Evolutionary conservation across 148 eudicot species (phyloP).

Genomic region (Rhododendron henanense): DNA sequence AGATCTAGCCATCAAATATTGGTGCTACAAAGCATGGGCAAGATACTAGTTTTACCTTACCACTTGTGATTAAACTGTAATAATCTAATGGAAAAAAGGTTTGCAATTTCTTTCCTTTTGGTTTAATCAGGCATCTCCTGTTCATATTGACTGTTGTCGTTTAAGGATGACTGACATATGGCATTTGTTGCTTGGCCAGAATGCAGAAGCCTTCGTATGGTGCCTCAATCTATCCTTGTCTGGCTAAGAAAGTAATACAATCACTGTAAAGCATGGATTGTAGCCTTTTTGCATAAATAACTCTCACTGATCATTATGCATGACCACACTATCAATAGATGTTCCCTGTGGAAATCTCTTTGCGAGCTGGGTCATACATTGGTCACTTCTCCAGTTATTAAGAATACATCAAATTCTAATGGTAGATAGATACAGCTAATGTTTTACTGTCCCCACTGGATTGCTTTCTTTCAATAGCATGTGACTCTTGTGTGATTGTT

Average conservation of each 20-base stretch:
- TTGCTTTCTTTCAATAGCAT: slow-evolving; percentile 10
- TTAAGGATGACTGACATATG: neutral
- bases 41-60: neutral
- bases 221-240: neutral
- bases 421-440: neutral
- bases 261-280: neutral
- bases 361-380: neutral
- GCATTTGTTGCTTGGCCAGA: neutral
- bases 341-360: neutral
- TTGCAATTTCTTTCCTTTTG: neutral
- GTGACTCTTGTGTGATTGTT: slow-evolving; percentile 38
- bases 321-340: neutral
- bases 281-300: neutral
- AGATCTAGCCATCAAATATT: neutral
- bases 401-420: neutral
- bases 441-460: neutral
- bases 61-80: neutral
- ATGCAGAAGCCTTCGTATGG: neutral
- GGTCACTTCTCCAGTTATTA: neutral
- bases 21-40: neutral
- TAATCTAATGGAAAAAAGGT: neutral
- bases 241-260: neutral
- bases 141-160: neutral
- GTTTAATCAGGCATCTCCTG: neutral
- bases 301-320: neutral